A percentile compares a stretch with the other conserved stretches of the same genome.
Evolutionary conservation across 345 rosid species (phyloP).

Genomic region (Eucalyptus viminalis): DNA sequence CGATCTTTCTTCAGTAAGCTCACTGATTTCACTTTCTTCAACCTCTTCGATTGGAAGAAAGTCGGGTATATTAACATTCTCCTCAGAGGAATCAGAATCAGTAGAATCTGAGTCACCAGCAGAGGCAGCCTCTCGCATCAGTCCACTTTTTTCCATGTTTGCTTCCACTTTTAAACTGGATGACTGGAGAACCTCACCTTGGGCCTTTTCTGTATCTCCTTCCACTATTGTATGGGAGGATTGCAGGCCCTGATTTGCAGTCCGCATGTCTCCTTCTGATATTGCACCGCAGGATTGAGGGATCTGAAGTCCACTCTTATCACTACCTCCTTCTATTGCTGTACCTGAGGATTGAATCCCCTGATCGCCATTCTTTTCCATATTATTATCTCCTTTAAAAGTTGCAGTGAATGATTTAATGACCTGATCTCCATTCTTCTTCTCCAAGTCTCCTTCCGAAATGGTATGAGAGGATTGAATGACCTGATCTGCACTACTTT

Average conservation of each 20-base stretch:
- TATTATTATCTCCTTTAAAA: not conserved
- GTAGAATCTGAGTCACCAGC: slow-evolving; percentile 41
- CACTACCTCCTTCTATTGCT: not conserved
- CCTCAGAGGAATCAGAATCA: slow-evolving; percentile 48
- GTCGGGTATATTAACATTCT: slow-evolving; percentile 26
- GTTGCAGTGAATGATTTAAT: not conserved
- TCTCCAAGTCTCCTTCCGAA: not conserved
- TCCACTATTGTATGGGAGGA: not conserved
- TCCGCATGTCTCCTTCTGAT: not conserved
- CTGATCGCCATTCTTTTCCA: not conserved
- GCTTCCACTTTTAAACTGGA: slow-evolving; percentile 4
- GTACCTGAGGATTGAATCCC: not conserved
- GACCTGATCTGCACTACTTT: not conserved
- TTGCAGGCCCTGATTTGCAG: not conserved
- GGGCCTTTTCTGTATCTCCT: not conserved
- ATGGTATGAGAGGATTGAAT: slow-evolving; percentile 3
- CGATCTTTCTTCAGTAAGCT: slow-evolving; percentile 11
- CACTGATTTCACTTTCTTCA: slow-evolving; percentile 8
- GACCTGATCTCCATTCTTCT: not conserved
- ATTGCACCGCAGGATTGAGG: not conserved
- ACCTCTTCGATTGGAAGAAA: slow-evolving; percentile 16
- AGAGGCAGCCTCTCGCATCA: slow-evolving; percentile 31
- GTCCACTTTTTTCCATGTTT: slow-evolving; percentile 28
- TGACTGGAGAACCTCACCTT: not conserved
- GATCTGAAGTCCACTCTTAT: not conserved